A percentile compares a stretch with the other conserved stretches of the same genome.
Evolutionary conservation across 1,284 basidiomycete species (phyloP).

Genomic region (Mycosarcoma mackinlayi): DNA sequence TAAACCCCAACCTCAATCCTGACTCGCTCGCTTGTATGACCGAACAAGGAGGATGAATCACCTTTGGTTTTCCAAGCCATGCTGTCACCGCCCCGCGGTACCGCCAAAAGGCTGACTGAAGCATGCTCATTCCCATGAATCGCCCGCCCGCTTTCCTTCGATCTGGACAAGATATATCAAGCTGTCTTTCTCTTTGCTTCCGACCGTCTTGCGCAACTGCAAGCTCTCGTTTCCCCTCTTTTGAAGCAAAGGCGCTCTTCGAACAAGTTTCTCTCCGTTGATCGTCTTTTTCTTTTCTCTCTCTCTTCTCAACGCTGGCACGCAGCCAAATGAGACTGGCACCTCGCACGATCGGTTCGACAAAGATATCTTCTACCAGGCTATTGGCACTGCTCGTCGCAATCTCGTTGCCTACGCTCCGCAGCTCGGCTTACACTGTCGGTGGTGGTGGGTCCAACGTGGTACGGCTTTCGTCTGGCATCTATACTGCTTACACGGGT

Average conservation of each 20-base stretch:
- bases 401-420: background rate
- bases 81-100: constrained; percentile 1
- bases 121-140: too few relatives aligned
- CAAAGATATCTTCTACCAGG: too few relatives aligned
- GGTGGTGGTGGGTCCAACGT: too few relatives aligned
- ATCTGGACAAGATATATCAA: background rate
- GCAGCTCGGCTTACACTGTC: background rate
- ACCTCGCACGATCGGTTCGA: background rate
- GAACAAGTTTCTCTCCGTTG: too few relatives aligned
- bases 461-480: background rate
- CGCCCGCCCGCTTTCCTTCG: background rate
- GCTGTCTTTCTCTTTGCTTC: background rate
- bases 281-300: too few relatives aligned
- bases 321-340: constrained; percentile 2
- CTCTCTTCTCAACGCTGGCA: too few relatives aligned
- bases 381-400: background rate
- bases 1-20: too few relatives aligned
- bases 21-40: background rate
- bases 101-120: constrained; percentile 7
- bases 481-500: background rate
- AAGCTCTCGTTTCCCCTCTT: background rate
- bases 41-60: constrained; percentile 2
- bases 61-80: background rate
- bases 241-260: too few relatives aligned
- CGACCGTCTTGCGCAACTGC: background rate